phyloP scores from a whole-genome alignment of 306 rosid genomes.

The Prunus campanulata region DNA sequence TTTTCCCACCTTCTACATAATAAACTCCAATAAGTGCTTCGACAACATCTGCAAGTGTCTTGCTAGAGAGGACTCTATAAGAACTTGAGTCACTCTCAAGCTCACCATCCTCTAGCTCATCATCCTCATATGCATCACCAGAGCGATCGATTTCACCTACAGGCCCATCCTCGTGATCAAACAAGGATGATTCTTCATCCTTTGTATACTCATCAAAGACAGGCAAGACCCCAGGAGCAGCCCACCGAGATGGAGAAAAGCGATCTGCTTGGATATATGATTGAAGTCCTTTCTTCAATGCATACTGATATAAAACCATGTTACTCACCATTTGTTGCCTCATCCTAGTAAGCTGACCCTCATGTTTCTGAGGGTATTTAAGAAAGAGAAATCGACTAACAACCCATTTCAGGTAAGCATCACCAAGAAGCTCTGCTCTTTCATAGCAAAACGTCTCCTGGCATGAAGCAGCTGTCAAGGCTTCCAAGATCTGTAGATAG shows the following conservation, averaged over 20 bases:
- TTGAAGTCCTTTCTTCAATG: slow-evolving; percentile 81
- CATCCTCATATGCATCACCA: slow-evolving; percentile 49
- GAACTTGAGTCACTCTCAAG: slow-evolving; percentile 91
- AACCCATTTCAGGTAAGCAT: slow-evolving; percentile 97
- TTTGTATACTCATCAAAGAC: slow-evolving; percentile 87
- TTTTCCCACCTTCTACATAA: slow-evolving; percentile 90
- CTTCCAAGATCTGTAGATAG: slow-evolving; percentile 83
- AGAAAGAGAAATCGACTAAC: slow-evolving; percentile 95
- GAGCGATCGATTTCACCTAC: slow-evolving; percentile 28
- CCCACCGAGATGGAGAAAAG: slow-evolving; percentile 97
- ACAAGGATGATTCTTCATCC: slow-evolving; percentile 81
- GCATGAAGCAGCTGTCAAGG: slow-evolving; percentile 98
- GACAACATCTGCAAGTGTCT: slow-evolving; percentile 98
- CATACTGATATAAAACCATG: slow-evolving; percentile 87
- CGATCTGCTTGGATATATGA: slow-evolving; percentile 98
- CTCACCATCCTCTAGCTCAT: slow-evolving; percentile 91
- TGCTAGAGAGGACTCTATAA: slow-evolving; percentile 94
- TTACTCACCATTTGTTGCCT: slow-evolving; percentile 98
- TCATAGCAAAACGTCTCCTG: slow-evolving; percentile 99
- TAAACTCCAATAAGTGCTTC: slow-evolving; percentile 95
- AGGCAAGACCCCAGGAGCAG: slow-evolving; percentile 98
- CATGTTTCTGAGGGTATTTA: slow-evolving; percentile 95
- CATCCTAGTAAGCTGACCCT: slow-evolving; percentile 99
- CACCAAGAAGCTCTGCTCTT: slow-evolving; percentile 99
- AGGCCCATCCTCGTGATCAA: slow-evolving; percentile 57